Evolutionary conservation across 2,329 filamentous ascomycete species (phyloP), one percentile per base, ranked within the genome.

Genomic region (Macrophomina phaseolina): DNA sequence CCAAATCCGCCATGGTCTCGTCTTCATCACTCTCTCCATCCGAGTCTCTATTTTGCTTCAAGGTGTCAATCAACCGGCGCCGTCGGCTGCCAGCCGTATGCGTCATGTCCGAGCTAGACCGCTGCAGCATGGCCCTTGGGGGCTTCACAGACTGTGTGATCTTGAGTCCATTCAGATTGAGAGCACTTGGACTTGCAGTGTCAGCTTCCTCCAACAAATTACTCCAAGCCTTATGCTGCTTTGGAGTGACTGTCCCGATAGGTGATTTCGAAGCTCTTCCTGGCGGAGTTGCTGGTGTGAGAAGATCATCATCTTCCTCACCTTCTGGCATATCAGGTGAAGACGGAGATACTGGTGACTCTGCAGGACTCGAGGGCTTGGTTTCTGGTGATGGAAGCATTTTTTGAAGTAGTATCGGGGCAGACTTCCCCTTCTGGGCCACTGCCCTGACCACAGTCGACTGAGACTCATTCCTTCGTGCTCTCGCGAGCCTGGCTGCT

Each of bases 221-320:
- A 36, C 70, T 72, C 67, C 79, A 79, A 14, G 78, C 69, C 12
- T 72, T 70, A 36, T 73, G 75, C 52, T 80, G 77, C 23, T 74
- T 73, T 9, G 78, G 78, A 18, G 78, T 79, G 4, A 77, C 72
- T 1, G 77, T 76, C 18, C 73, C 75, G 52, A 72, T 69, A 6
- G 67, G 67, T n/a, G 56, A 67, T 18, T 67, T 48, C 11, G 65
- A 67, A 18, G 65, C 62, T n/a, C 65, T 62, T 11, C n/a, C 45
- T 8, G 65, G 56, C 28, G 65, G 65, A 9, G 56, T 67, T 30
- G 65, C 40, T 3, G 56, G 65, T 7, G 51, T 62, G 5, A 48
- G 38, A 16, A 52, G 23, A 18, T 67, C 49, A 11, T 63, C 45
- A 1, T 66, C 48, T 2, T 62, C 55, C 4, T 55, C 64, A 16